These are phyloP conservation scores for Paraglomus occultum DNA, from an alignment of 192 early-diverging fungal genomes.

Conservation along the genomic window DNA sequence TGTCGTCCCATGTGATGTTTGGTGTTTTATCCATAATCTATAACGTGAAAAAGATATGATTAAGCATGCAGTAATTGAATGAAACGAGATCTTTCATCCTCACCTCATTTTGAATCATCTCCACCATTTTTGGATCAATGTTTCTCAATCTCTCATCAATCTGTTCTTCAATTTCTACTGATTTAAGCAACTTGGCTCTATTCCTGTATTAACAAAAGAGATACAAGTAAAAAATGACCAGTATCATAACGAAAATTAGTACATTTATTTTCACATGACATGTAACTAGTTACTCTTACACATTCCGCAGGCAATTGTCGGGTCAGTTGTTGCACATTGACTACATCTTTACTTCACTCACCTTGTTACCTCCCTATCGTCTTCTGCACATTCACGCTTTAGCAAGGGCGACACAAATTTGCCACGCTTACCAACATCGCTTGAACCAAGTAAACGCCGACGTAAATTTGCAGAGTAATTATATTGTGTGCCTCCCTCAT, in stretches of 20 bases:
- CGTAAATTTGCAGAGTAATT: neutral
- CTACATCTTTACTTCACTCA: no score
- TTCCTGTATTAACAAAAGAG: neutral
- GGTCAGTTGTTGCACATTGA: no score
- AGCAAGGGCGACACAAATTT: slow-evolving; percentile 4
- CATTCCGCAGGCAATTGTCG: no score
- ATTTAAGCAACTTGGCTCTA: slow-evolving; percentile 6
- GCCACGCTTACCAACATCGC: neutral
- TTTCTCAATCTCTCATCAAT: slow-evolving; percentile 77
- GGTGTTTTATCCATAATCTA: slow-evolving; percentile 63
- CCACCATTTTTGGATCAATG: slow-evolving; percentile 84
- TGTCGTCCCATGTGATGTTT: slow-evolving; percentile 77
- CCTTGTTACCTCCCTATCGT: neutral
- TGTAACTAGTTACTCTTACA: neutral
- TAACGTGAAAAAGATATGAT: neutral
- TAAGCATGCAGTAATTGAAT: neutral
- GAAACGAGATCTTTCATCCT: neutral
- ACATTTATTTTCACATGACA: neutral
- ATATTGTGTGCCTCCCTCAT: neutral
- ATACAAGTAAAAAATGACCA: neutral
- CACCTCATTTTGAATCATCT: slow-evolving; percentile 85
- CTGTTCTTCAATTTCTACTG: slow-evolving; percentile 30
- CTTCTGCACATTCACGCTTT: neutral
- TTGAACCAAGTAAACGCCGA: neutral
- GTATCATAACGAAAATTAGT: no score